phyloP scores from a whole-genome alignment of 2,329 filamentous ascomycete genomes.

The Diplodia seriata region DNA sequence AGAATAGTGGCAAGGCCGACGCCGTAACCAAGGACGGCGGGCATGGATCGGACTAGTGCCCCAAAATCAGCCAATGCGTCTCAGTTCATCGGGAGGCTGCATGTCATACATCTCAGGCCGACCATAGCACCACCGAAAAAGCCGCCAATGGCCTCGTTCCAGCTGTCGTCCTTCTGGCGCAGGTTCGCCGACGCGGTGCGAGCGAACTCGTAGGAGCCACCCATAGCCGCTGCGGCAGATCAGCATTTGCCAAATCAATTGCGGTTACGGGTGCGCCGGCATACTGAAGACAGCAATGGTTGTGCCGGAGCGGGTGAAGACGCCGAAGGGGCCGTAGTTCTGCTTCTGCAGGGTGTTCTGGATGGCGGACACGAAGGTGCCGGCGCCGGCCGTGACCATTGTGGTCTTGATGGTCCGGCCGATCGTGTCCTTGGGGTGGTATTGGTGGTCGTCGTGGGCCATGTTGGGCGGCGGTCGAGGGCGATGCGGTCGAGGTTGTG shows the following conservation, averaged over 20 bases:
- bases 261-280: conserved; percentile 36
- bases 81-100: neutral
- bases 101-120: conserved; percentile 71
- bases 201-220: conserved; percentile 79
- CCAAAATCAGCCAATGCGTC: conserved; percentile 9
- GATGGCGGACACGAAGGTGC: conserved; percentile 75
- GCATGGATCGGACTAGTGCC: conserved; percentile 66
- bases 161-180: conserved; percentile 80
- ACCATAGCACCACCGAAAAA: conserved; percentile 76
- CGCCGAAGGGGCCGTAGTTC: conserved; percentile 80
- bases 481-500: conserved; percentile 22
- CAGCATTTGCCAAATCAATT: conserved; percentile 39
- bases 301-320: conserved; percentile 79
- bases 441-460: conserved; percentile 53
- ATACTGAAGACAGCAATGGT: conserved; percentile 73
- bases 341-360: conserved; percentile 85
- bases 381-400: conserved; percentile 69
- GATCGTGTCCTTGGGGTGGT: conserved; percentile 78
- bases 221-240: conserved; percentile 66
- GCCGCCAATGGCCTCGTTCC: conserved; percentile 76
- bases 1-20: conserved; percentile 64
- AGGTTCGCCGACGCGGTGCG: conserved; percentile 81
- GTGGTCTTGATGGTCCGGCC: conserved; percentile 69
- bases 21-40: conserved; percentile 73
- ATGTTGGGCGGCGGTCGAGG: conserved; percentile 41